A percentile compares a stretch with the other conserved stretches of the same genome.
These are phyloP conservation scores for Paecilomyces formosus DNA, from an alignment of 2,329 filamentous ascomycete species.

Conservation along the genomic window DNA sequence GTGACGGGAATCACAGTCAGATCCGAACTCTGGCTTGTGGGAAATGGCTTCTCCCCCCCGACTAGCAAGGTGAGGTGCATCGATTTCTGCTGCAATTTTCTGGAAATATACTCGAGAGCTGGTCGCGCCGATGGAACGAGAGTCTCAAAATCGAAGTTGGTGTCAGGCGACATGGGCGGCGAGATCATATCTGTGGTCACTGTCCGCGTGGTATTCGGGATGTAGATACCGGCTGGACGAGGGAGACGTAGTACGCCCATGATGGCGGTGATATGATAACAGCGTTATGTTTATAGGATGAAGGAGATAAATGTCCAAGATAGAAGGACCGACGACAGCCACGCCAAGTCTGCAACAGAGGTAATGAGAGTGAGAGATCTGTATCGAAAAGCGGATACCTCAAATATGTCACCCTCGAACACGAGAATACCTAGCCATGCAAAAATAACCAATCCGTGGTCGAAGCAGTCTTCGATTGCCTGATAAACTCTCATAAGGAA, in stretches of 20 bases:
- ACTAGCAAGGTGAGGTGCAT: constrained; percentile 35
- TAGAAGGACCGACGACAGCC: background rate
- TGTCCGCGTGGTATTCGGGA: constrained; percentile 22
- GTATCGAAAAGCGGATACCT: background rate
- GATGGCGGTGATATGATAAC: constrained; percentile 1
- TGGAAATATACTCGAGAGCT: constrained; percentile 34
- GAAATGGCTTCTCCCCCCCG: constrained; percentile 31
- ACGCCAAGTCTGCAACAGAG: background rate
- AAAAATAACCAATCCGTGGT: no score
- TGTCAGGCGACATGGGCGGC: constrained; percentile 29
- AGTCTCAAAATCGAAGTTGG: constrained; percentile 30
- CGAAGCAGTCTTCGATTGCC: no score
- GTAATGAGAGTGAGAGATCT: background rate
- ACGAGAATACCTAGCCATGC: no score
- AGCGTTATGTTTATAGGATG: background rate
- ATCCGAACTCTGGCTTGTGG: constrained; percentile 30
- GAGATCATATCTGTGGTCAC: constrained; percentile 36
- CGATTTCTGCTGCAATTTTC: constrained; percentile 30
- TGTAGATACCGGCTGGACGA: constrained; percentile 27
- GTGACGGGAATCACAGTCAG: constrained; percentile 31
- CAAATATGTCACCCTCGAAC: no score
- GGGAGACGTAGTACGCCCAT: constrained; percentile 30
- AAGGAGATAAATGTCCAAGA: background rate
- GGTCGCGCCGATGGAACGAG: constrained; percentile 29
- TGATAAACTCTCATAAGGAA: background rate